A percentile compares a stretch with the other conserved stretches of the same genome.
These are phyloP conservation scores for Elsinoe perseae DNA, from an alignment of 2,329 filamentous ascomycete genomes.

Conservation along the genomic window DNA sequence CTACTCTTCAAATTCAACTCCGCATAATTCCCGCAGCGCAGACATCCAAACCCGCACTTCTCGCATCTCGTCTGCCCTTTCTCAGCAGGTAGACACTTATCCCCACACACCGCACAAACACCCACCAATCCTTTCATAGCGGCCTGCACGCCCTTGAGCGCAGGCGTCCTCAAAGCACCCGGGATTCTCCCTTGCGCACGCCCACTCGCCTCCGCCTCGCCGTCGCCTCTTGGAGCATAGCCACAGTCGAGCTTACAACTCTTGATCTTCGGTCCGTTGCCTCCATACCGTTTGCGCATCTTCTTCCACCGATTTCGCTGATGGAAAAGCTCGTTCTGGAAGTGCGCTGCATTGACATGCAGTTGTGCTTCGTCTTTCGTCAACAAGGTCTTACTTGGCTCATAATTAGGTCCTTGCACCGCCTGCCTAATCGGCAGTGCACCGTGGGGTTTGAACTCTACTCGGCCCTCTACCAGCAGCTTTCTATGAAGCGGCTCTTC, in stretches of 20 bases:
- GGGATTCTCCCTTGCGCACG: slow-evolving; percentile 38
- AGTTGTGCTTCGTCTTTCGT: neutral
- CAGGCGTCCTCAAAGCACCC: slow-evolving; percentile 20
- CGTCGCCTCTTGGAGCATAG: slow-evolving; percentile 26
- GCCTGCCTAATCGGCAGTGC: slow-evolving; percentile 38
- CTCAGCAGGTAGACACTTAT: slow-evolving; percentile 20
- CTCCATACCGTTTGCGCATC: neutral
- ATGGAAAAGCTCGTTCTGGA: slow-evolving; percentile 8
- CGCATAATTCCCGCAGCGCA: slow-evolving; percentile 30
- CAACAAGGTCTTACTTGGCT: slow-evolving; percentile 3
- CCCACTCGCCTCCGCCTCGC: slow-evolving; percentile 33
- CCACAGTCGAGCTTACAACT: slow-evolving; percentile 27
- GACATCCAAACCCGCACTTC: slow-evolving; percentile 36
- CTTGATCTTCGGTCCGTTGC: slow-evolving; percentile 1
- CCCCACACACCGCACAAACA: slow-evolving; percentile 18
- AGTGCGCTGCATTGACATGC: neutral
- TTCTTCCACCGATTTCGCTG: slow-evolving; percentile 15
- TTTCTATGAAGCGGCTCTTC: slow-evolving; percentile 18
- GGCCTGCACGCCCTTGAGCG: neutral
- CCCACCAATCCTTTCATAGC: slow-evolving; percentile 14
- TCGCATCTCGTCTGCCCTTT: slow-evolving; percentile 29
- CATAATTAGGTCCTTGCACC: slow-evolving; percentile 39
- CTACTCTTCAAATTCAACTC: neutral
- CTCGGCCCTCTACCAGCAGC: slow-evolving; percentile 29
- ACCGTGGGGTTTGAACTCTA: slow-evolving; percentile 34